Percentiles rank a stretch among this genome's conserved stretches.
Evolutionary conservation across 2,329 filamentous ascomycete genomes (phyloP).

Genomic region (Geosmithia putterillii): DNA sequence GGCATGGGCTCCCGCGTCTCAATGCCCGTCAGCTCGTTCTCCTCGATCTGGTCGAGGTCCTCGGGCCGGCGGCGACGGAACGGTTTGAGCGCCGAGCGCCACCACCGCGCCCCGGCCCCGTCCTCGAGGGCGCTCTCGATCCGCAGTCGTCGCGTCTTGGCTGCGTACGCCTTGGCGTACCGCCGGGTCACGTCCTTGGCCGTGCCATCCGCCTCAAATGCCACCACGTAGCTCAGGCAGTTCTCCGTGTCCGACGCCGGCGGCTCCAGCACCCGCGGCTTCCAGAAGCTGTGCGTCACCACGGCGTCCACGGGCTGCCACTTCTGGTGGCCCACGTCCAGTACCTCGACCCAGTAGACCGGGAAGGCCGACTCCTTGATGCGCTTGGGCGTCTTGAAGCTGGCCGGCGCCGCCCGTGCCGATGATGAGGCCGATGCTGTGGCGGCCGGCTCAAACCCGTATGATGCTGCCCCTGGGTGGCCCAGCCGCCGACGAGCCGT

Average conservation of each 20-base stretch:
- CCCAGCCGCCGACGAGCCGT: slow-evolving; percentile 36
- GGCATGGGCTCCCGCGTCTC: slow-evolving; percentile 76
- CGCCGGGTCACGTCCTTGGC: slow-evolving; percentile 78
- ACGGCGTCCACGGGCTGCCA: slow-evolving; percentile 85
- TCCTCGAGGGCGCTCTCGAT: slow-evolving; percentile 49
- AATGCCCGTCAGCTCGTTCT: slow-evolving; percentile 58
- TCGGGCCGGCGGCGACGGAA: slow-evolving; percentile 28
- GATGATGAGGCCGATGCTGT: slow-evolving; percentile 6
- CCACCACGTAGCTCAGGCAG: slow-evolving; percentile 69
- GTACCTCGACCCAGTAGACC: slow-evolving; percentile 88
- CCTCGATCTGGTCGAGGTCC: slow-evolving; percentile 75
- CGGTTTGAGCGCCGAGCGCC: slow-evolving; percentile 34
- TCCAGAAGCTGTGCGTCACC: slow-evolving; percentile 66
- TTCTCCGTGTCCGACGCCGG: slow-evolving; percentile 68
- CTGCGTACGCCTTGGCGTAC: slow-evolving; percentile 79
- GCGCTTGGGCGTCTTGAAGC: slow-evolving; percentile 21
- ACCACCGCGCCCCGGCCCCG: slow-evolving; percentile 38
- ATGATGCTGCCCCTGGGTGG: slow-evolving; percentile 41
- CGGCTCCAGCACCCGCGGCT: slow-evolving; percentile 67
- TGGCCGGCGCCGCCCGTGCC: slow-evolving; percentile 11
- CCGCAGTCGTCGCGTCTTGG: slow-evolving; percentile 74
- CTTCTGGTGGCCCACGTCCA: slow-evolving; percentile 75
- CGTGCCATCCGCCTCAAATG: slow-evolving; percentile 68
- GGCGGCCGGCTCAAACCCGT: slow-evolving; percentile 33
- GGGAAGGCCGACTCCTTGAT: slow-evolving; percentile 66